These are phyloP conservation scores for Erigeron canadensis DNA, from an alignment of 129 eudicot genomes.

Conservation along the genomic window DNA sequence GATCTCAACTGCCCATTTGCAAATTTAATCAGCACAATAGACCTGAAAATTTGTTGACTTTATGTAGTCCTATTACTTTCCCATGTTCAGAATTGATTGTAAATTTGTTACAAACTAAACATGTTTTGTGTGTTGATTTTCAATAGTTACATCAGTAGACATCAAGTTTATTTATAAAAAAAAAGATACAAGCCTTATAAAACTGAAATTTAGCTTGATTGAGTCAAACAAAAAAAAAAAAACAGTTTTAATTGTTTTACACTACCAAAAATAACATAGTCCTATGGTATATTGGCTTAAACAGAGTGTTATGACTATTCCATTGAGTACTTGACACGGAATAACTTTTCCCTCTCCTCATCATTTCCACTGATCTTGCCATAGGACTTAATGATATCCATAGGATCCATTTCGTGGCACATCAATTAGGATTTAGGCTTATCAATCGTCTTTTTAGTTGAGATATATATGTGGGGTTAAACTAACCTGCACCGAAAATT, in stretches of 20 bases:
- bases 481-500: conserved; percentile 87
- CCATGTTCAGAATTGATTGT: neutral
- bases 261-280: too few relatives aligned
- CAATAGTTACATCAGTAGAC: neutral
- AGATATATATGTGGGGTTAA: neutral
- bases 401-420: too few relatives aligned
- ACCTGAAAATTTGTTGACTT: neutral
- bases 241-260: neutral
- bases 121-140: conserved; percentile 1
- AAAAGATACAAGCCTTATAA: neutral
- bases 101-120: neutral
- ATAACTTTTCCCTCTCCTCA: too few relatives aligned
- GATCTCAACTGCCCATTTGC: conserved; percentile 76
- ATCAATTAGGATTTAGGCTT: too few relatives aligned
- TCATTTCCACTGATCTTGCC: too few relatives aligned
- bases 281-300: too few relatives aligned
- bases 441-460: too few relatives aligned
- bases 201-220: neutral
- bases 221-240: neutral
- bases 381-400: too few relatives aligned
- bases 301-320: too few relatives aligned
- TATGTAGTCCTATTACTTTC: neutral
- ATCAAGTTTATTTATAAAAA: neutral
- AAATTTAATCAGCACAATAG: conserved; percentile 20
- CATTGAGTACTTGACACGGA: too few relatives aligned